Conservation (phyloP, 805 yeast genomes). For the Yarrowia sp. region DNA sequence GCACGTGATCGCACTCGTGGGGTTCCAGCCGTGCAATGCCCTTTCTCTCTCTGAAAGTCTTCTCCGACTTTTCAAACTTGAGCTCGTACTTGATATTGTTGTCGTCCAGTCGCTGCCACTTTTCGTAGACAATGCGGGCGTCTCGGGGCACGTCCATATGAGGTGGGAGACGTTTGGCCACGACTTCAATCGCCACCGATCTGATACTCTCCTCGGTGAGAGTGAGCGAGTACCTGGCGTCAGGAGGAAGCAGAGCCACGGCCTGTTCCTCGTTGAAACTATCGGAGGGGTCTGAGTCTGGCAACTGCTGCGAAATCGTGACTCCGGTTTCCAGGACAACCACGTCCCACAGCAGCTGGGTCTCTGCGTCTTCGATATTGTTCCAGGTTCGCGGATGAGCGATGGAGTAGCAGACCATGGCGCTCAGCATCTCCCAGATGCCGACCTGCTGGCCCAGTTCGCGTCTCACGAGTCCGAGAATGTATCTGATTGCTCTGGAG, state of each 20-base stretch:
- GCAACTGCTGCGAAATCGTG: conserved; percentile 42
- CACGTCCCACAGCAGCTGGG: conserved; percentile 49
- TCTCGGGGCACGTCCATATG: conserved; percentile 40
- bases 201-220: conserved; percentile 41
- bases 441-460: conserved; percentile 48
- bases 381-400: conserved; percentile 47
- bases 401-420: conserved; percentile 47
- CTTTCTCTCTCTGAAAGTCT: conserved; percentile 41
- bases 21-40: conserved; percentile 39
- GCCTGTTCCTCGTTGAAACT: conserved; percentile 42
- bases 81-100: conserved; percentile 40
- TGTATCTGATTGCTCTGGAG: conserved; percentile 47
- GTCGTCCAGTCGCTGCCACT: conserved; percentile 32
- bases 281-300: conserved; percentile 36
- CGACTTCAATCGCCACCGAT: conserved; percentile 42
- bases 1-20: conserved; percentile 7
- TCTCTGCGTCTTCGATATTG: conserved; percentile 43
- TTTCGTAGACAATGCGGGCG: conserved; percentile 39
- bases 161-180: conserved; percentile 39
- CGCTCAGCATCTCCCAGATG: conserved; percentile 46
- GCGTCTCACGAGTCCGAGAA: conserved; percentile 45
- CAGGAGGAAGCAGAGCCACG: conserved; percentile 41
- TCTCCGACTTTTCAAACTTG: conserved; percentile 40
- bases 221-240: conserved; percentile 42
- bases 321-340: conserved; percentile 49